Percentiles rank a stretch among this genome's conserved stretches.
Conservation (phyloP, 2,329 filamentous ascomycete species). For the Parastagonospora nodorum region DNA sequence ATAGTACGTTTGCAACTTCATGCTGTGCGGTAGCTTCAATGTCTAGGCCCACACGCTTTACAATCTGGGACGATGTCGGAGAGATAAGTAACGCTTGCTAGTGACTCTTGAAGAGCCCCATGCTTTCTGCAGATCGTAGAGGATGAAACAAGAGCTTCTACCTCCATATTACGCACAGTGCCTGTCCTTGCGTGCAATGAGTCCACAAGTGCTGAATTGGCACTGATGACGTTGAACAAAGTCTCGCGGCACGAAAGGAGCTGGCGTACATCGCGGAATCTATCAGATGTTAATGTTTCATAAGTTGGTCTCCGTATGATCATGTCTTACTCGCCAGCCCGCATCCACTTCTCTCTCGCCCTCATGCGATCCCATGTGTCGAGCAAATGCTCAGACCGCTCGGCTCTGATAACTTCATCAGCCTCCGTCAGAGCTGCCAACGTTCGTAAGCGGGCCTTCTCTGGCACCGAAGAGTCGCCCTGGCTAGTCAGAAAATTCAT, state of each 20-base stretch:
- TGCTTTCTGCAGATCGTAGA: slow-evolving; percentile 79
- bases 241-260: slow-evolving; percentile 84
- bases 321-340: slow-evolving; percentile 71
- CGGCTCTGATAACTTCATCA: slow-evolving; percentile 72
- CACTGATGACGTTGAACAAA: slow-evolving; percentile 77
- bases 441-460: slow-evolving; percentile 35
- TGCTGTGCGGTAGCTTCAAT: slow-evolving; percentile 78
- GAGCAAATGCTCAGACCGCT: slow-evolving; percentile 64
- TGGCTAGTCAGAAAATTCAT: slow-evolving; percentile 45
- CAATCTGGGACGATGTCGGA: slow-evolving; percentile 75
- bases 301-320: not conserved
- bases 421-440: slow-evolving; percentile 80
- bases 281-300: slow-evolving; percentile 42
- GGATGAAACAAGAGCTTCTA: slow-evolving; percentile 75
- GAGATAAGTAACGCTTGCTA: slow-evolving; percentile 84
- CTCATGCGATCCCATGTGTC: slow-evolving; percentile 68
- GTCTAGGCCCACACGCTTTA: slow-evolving; percentile 70
- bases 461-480: slow-evolving; percentile 29
- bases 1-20: slow-evolving; percentile 86
- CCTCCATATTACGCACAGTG: slow-evolving; percentile 72
- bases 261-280: slow-evolving; percentile 77
- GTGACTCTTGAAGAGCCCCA: slow-evolving; percentile 80
- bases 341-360: slow-evolving; percentile 76
- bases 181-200: slow-evolving; percentile 65
- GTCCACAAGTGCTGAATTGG: slow-evolving; percentile 67